Evolutionary conservation across 352 stramenopile species (phyloP).

Genomic region (Phytophthora palmivora): DNA sequence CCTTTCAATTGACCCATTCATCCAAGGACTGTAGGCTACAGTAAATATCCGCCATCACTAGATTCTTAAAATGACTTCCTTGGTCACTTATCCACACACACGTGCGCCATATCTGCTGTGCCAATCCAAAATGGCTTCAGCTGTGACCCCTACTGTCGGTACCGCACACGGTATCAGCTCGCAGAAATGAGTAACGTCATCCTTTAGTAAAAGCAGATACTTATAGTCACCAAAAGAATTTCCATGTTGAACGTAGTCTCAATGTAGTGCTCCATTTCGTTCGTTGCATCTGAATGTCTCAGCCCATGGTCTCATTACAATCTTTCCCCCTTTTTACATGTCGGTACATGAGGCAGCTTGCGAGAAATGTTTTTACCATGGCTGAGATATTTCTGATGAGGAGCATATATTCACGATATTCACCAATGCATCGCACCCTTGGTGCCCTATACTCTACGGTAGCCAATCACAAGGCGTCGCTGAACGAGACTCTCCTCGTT

Average conservation of each 20-base stretch:
- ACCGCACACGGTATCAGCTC: too few species aligned
- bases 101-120: too few species aligned
- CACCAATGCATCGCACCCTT: neutral
- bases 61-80: too few species aligned
- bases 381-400: too few species aligned
- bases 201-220: constrained; percentile 43
- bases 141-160: too few species aligned
- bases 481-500: neutral
- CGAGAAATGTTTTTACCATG: too few species aligned
- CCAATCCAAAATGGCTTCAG: too few species aligned
- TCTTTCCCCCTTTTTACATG: too few species aligned
- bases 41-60: constrained; percentile 27
- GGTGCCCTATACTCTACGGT: constrained; percentile 10
- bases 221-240: constrained; percentile 18
- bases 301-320: too few species aligned
- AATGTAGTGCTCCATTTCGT: constrained; percentile 44
- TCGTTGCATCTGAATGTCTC: too few species aligned
- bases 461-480: neutral
- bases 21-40: constrained; percentile 35
- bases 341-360: too few species aligned
- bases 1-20: constrained; percentile 38
- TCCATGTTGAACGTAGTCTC: constrained; percentile 41
- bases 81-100: too few species aligned
- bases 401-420: neutral
- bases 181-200: constrained; percentile 39